These are phyloP conservation scores for Hyaloscypha finlandica DNA, from an alignment of 495 filamentous ascomycete species.

Conservation along the genomic window DNA sequence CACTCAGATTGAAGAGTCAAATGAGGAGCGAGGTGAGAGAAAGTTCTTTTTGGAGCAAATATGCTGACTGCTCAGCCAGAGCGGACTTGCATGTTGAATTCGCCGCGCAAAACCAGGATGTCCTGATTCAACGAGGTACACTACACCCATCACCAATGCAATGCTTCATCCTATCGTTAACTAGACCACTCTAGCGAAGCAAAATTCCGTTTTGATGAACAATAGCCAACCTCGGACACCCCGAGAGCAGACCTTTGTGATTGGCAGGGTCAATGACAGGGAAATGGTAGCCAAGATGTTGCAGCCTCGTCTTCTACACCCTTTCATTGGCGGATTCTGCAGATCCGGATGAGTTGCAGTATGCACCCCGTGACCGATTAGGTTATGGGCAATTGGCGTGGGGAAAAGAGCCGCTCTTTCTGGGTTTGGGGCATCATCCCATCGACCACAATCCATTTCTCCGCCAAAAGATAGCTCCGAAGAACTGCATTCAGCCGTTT, in stretches of 20 bases:
- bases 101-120: background rate
- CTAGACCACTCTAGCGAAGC: background rate
- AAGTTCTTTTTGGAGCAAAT: background rate
- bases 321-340: background rate
- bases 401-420: background rate
- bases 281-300: background rate
- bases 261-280: background rate
- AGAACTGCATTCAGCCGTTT: too few relatives aligned
- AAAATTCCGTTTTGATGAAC: background rate
- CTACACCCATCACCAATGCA: background rate
- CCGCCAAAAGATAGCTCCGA: background rate
- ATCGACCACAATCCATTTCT: background rate
- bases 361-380: background rate
- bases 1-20: background rate
- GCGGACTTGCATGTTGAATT: background rate
- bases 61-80: background rate
- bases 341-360: background rate
- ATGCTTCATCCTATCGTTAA: background rate
- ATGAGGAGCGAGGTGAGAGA: background rate
- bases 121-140: background rate
- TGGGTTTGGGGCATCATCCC: background rate
- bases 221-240: background rate
- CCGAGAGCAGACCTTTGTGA: background rate
- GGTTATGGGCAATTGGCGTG: background rate
- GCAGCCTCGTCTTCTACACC: background rate